Percentiles rank a stretch among this genome's conserved stretches.
Conservation (phyloP, 1,284 basidiomycete genomes). For the Puccinia polysora region DNA sequence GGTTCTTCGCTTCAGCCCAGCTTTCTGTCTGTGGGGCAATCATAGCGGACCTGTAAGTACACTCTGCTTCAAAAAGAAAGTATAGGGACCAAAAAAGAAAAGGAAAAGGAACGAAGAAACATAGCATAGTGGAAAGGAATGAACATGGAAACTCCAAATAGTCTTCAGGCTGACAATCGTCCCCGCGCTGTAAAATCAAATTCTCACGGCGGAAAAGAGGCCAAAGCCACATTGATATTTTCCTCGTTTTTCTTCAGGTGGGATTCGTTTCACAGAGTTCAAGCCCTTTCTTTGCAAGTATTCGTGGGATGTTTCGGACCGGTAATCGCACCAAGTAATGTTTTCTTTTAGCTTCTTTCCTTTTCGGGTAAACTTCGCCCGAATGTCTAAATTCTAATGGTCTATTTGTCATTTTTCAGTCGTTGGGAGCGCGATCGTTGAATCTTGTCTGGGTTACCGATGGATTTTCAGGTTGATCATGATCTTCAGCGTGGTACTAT, state of each 20-base stretch:
- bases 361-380: neutral
- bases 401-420: no score
- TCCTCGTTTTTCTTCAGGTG: neutral
- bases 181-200: no score
- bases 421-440: slow-evolving; percentile 24
- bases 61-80: neutral
- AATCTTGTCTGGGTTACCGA: slow-evolving; percentile 26
- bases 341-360: neutral
- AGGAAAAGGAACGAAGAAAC: no score
- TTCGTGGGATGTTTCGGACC: slow-evolving; percentile 65
- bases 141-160: no score
- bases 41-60: slow-evolving; percentile 60
- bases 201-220: neutral
- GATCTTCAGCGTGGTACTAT: slow-evolving; percentile 10
- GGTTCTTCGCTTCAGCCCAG: slow-evolving; percentile 66
- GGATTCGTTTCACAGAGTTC: slow-evolving; percentile 61
- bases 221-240: neutral
- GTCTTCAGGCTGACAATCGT: no score
- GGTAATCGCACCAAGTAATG: slow-evolving; percentile 50
- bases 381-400: no score
- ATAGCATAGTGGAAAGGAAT: no score
- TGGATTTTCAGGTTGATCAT: slow-evolving; percentile 39
- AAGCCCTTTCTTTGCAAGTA: slow-evolving; percentile 62
- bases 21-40: slow-evolving; percentile 63
- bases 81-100: no score